Percentiles rank a stretch among this genome's conserved stretches.
Evolutionary conservation across 2,329 filamentous ascomycete species (phyloP).

Genomic region (Fusarium zealandicum): DNA sequence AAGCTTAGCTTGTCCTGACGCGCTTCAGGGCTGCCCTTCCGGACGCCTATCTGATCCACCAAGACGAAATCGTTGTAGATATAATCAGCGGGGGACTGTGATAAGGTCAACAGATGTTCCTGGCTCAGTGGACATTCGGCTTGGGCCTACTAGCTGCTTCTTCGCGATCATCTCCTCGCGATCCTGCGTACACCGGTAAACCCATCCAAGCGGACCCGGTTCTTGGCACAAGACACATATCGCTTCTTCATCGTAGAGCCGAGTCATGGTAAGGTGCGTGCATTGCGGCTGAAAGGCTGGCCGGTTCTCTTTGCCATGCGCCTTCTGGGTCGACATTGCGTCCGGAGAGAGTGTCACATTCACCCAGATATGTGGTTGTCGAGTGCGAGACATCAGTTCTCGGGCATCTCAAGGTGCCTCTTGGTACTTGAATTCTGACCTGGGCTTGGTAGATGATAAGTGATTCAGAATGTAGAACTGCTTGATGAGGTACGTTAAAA

Average conservation of each 20-base stretch:
- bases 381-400: not conserved
- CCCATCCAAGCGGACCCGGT: conserved; percentile 68
- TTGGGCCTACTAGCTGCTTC: conserved; percentile 32
- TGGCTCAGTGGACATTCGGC: not conserved
- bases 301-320: conserved; percentile 12
- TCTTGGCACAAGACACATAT: conserved; percentile 66
- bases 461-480: conserved; percentile 17
- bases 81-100: conserved; percentile 46
- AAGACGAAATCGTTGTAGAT: too few species aligned
- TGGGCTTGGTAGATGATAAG: conserved; percentile 5
- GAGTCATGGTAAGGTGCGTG: conserved; percentile 73
- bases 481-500: conserved; percentile 6
- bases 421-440: not conserved
- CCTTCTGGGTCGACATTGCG: conserved; percentile 26
- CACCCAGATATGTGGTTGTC: too few species aligned
- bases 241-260: conserved; percentile 62
- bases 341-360: not conserved
- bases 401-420: not conserved
- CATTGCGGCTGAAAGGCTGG: conserved; percentile 54
- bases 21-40: conserved; percentile 50
- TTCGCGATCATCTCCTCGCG: conserved; percentile 51
- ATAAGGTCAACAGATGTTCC: conserved; percentile 4
- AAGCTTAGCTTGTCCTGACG: conserved; percentile 54
- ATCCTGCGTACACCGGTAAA: conserved; percentile 78
- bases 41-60: conserved; percentile 40